Evolutionary conservation across 2,329 filamentous ascomycete genomes (phyloP), one percentile per base, ranked within the genome.

Genomic region (Trichoderma breve): DNA sequence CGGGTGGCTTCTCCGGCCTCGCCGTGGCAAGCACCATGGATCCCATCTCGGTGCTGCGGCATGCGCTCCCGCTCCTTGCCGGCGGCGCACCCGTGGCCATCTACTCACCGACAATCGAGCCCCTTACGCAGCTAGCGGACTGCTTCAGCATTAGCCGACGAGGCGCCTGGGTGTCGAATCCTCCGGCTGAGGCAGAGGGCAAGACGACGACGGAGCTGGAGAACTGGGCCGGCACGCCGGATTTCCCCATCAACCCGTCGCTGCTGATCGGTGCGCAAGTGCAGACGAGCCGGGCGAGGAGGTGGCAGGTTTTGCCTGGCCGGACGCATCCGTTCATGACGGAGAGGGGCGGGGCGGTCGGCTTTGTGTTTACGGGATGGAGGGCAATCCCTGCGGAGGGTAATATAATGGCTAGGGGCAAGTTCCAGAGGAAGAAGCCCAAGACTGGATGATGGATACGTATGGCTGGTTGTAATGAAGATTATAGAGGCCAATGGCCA

Each of bases 281-380:
- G 68, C 95, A 98, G 83, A 96, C 91, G 3, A 93, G 91, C 62
- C 87, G 93, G 15, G 91, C 92, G 6, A 87, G 92, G 73, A 86
- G 89, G 68, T 98, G 94, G 93, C 96, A 99, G 84, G 95, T 98
- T 2, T 81, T 99, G 61, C 96, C 96, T 0, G 93, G 94, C 0
- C 86, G 96, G 69, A 98, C 96, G 67, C 96, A 99, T 83, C 96
- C 96, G 7, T 82, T 97, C 70, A 99, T 99, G 96, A 97, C 93
- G 73, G 90, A 90, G 47, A 88, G 89, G 53, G 96, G 96, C 24
- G 95, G 95, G 0, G 90, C 94, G 0, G 95, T 98, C 78, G 96
- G 96, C 0, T 99, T 93, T 80, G 80, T 99, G 4, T 94, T 98
- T 76, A 95, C 94, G 32, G 95, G 88, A 0, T 93, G 92, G 79